Evolutionary conservation across 179 eudicot genomes (phyloP).

Genomic region (Silene noctiflora): DNA sequence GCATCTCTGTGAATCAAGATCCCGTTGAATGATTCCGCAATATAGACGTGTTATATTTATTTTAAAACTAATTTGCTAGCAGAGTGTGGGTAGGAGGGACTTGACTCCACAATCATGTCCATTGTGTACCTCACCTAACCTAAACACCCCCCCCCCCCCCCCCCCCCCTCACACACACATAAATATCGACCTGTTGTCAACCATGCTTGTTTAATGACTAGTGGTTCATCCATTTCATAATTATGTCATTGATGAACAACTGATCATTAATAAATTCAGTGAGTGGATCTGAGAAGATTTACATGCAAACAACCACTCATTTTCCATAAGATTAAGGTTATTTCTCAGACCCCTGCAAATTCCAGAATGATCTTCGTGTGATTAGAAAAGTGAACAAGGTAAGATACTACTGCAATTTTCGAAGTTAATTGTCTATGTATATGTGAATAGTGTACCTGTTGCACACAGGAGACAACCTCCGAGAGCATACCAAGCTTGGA

Average conservation of each 20-base stretch:
- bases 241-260: neutral
- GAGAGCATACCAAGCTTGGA: slow-evolving; percentile 90
- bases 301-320: slow-evolving; percentile 6
- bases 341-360: neutral
- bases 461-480: slow-evolving; percentile 96
- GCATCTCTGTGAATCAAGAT: neutral
- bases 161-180: neutral
- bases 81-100: too few relatives aligned
- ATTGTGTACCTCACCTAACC: neutral
- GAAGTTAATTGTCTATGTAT: neutral
- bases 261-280: neutral
- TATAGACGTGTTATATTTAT: neutral
- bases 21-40: neutral
- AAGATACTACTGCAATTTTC: neutral
- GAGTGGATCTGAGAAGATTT: neutral
- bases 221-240: neutral
- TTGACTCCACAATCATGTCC: neutral
- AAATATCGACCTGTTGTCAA: neutral
- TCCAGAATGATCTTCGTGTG: neutral
- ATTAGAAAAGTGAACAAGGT: neutral
- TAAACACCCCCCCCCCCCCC: neutral
- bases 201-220: neutral
- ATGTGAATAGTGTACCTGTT: slow-evolving; percentile 57
- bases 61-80: neutral
- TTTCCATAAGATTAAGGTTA: neutral